These are phyloP conservation scores for Vitis labrusca DNA, from an alignment of 164 flowering plant genomes.

Conservation along the genomic window DNA sequence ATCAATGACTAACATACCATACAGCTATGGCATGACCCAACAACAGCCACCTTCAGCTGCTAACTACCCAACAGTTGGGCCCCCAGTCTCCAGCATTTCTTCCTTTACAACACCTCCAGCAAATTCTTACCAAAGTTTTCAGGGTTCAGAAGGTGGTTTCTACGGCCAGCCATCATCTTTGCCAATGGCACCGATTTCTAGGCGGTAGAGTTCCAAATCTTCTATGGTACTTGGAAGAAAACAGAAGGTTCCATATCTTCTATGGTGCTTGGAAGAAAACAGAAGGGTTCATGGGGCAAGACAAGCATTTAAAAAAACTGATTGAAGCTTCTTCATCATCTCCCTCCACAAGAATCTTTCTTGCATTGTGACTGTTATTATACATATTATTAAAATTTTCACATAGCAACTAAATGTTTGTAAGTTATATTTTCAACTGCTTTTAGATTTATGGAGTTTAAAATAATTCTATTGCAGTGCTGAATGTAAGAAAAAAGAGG, in stretches of 20 bases:
- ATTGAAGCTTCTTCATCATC: not conserved
- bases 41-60: slow-evolving; percentile 42
- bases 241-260: not conserved
- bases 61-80: slow-evolving; percentile 40
- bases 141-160: slow-evolving; percentile 60
- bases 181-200: slow-evolving; percentile 64
- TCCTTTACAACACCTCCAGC: slow-evolving; percentile 40
- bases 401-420: slow-evolving; percentile 23
- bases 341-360: not conserved
- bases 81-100: slow-evolving; percentile 35
- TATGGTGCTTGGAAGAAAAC: not conserved
- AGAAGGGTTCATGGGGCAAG: too few relatives aligned
- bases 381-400: slow-evolving; percentile 11
- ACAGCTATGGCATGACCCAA: slow-evolving; percentile 44
- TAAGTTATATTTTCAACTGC: slow-evolving; percentile 8
- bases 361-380: slow-evolving; percentile 1
- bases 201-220: slow-evolving; percentile 36
- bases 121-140: slow-evolving; percentile 57
- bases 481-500: not conserved
- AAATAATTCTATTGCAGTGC: not conserved
- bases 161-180: slow-evolving; percentile 61
- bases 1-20: slow-evolving; percentile 39
- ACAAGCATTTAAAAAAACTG: too few relatives aligned
- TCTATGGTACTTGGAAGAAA: not conserved
- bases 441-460: not conserved